Base-by-base conservation (phyloP, 768 basidiomycete species). In the Coprinellus micaceus region DNA sequence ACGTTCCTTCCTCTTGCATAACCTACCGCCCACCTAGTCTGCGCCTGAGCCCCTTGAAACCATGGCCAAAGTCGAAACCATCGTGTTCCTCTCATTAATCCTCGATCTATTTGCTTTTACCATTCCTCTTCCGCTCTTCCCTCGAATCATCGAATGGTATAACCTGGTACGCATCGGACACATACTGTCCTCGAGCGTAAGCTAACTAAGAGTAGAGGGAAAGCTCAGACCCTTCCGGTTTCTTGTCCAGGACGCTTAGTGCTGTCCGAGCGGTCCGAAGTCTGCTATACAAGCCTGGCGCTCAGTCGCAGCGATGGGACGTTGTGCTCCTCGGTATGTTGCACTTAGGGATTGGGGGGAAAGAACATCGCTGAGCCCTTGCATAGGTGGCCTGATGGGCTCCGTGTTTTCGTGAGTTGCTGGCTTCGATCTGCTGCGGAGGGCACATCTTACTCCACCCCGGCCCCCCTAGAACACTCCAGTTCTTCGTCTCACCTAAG, bases 141-240 rank as follows among this genome's bases (percentile, higher is more conserved):
- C 96, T n/a, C 84, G 95, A n/a, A 77, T 98, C 49, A 94, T 97
- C 41, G 88, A 95, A 73, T 94, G 89, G 89, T 95, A 94, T 67
- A 86, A 85, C 1, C 70, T 83, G 66, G 90, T 88, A 61, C 64
- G 82, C 69, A 24, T 17, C 22, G n/a, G 39, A 36, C 49, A 19
- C 9, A 24, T 43, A 11, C 24, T 44, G 53, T 28, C 30, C 37
- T 30, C 21, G 26, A 13, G 22, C 41, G 15, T 33, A 19, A 10
- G 19, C 13, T n/a, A 11, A 11, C 30, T 41, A n/a, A 44, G 54
- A 43, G 46, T 64, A 93, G 82, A 81, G 87, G 61, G 94, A 97
- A 73, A 75, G 81, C 28, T 80, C 86, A 25, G 77, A 88, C 61
- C 79, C 88, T 5, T 73, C 74, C 51, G 86, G 90, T 19, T 83